phyloP scores from a whole-genome alignment of 2,329 filamentous ascomycete genomes.

The Arthroderma sp. region DNA sequence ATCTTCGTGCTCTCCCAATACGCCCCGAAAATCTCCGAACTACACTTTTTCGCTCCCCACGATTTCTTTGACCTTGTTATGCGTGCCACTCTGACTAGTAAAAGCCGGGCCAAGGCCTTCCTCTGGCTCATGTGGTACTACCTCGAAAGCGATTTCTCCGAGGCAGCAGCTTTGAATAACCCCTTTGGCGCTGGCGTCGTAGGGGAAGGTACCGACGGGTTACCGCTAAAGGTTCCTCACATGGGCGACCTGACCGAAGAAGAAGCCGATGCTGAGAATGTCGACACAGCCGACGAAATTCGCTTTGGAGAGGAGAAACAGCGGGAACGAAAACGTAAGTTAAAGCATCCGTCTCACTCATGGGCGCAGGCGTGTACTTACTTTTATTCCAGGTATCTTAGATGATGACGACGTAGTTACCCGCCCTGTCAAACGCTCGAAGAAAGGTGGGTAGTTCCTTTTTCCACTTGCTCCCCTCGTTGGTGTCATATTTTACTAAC shows the following conservation, averaged over 20 bases:
- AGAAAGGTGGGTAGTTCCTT: constrained; percentile 24
- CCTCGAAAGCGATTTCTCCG: constrained; percentile 84
- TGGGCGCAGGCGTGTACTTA: neutral
- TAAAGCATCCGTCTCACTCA: neutral
- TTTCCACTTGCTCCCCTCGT: neutral
- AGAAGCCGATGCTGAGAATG: constrained; percentile 38
- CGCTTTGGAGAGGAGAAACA: constrained; percentile 37
- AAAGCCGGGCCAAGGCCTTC: constrained; percentile 74
- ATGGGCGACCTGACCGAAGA: constrained; percentile 37
- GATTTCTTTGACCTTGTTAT: constrained; percentile 98
- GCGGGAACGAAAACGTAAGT: constrained; percentile 34
- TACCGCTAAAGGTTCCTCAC: constrained; percentile 35
- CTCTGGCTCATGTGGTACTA: constrained; percentile 99
- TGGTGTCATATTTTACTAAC: neutral
- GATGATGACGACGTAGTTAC: constrained; percentile 35
- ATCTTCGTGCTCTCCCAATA: constrained; percentile 89
- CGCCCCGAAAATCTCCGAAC: constrained; percentile 79
- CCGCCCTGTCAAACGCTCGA: constrained; percentile 31
- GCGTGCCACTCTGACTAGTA: constrained; percentile 69
- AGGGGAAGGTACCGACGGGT: constrained; percentile 28
- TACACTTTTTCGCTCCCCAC: constrained; percentile 70
- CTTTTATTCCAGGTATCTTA: constrained; percentile 25
- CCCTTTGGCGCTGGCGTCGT: constrained; percentile 57
- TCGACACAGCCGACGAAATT: constrained; percentile 36
- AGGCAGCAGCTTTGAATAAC: constrained; percentile 76